Percentiles rank a stretch among this genome's conserved stretches.
Evolutionary conservation across 352 stramenopile species (phyloP).

Genomic region (Ochromonadaceae sp.): DNA sequence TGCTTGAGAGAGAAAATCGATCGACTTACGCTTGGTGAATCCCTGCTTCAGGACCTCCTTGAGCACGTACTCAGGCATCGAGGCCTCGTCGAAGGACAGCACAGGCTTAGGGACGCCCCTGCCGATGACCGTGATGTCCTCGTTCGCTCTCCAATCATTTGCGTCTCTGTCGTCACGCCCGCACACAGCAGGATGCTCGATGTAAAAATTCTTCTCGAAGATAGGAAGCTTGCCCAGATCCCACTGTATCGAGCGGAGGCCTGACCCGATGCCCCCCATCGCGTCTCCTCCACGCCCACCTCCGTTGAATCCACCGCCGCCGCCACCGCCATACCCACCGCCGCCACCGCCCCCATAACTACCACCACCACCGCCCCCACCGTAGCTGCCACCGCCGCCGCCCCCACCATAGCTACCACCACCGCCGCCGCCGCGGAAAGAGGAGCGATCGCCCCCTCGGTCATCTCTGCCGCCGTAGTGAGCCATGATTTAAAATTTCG

Average conservation of each 20-base stretch:
- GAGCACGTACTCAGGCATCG: constrained; percentile 43
- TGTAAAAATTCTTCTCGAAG: constrained; percentile 99
- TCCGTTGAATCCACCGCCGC: constrained; percentile 23
- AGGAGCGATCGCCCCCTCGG: background rate
- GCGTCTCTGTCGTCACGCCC: constrained; percentile 69
- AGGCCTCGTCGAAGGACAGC: constrained; percentile 69
- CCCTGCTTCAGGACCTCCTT: constrained; percentile 87
- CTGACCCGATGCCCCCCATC: constrained; percentile 56
- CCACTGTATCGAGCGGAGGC: constrained; percentile 86
- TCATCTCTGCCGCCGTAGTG: constrained; percentile 29
- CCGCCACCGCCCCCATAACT: constrained; percentile 26
- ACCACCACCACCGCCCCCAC: background rate
- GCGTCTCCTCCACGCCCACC: constrained; percentile 23
- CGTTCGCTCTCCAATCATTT: constrained; percentile 56
- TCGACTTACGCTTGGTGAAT: constrained; percentile 56
- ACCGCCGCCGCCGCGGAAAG: constrained; percentile 21
- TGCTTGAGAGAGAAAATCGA: constrained; percentile 40
- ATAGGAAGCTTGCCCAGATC: constrained; percentile 72
- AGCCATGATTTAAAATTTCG: no score
- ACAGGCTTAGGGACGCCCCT: constrained; percentile 75
- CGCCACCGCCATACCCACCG: constrained; percentile 33
- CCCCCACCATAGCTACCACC: no score
- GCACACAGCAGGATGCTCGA: constrained; percentile 90
- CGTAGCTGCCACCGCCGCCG: no score
- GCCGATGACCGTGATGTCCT: constrained; percentile 65